Evolutionary conservation across 768 basidiomycete genomes (phyloP), one percentile per base, ranked within the genome.

Genomic region (Suillus discolor): DNA sequence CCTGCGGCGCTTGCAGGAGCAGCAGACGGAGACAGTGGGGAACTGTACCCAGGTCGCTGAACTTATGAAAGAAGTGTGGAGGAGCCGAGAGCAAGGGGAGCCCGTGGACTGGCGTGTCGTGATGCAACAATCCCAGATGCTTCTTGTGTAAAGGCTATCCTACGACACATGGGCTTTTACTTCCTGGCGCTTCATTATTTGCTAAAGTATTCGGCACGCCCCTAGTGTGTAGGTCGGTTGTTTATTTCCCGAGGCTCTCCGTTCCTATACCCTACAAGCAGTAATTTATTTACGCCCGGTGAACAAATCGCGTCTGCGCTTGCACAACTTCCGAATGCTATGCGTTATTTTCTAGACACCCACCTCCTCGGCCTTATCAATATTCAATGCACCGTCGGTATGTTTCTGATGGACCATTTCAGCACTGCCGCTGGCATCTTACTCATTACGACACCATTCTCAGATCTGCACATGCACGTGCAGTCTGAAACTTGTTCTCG

Each of bases 51-150:
- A 84, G 51, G 87, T 90, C 39, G 77, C 75, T 57, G 57, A 67
- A 11, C 77, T 93, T 68, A 83, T 94, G 73, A 75, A 80, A 61
- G 65, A 75, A 44, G 83, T 94, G 57, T 93, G 92, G 92, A 62
- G 63, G 1, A 71, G 78, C 36, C 79, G 83, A 39, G 78, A 78
- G 61, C 68, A 61, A 31, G 70, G 64, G 5, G 74, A 71, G 51
- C 78, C 82, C 7, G 87, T 93, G 53, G 80, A 81, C 66, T 93
- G 92, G 91, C 82, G 90, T 41, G 77, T 81, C 61, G 78, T 81
- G 12, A 82, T 92, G 77, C 79, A 76, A 36, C 75, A 81, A 2
- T 31, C 53, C 9, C 53, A 31, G 57, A 83, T 90, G 72, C 79
- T 90, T 62, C 84, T 93, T 55, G 87, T 93, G 1, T 55, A 7